Base-by-base conservation (phyloP, 345 rosid species). In the Populus pruinosa region DNA sequence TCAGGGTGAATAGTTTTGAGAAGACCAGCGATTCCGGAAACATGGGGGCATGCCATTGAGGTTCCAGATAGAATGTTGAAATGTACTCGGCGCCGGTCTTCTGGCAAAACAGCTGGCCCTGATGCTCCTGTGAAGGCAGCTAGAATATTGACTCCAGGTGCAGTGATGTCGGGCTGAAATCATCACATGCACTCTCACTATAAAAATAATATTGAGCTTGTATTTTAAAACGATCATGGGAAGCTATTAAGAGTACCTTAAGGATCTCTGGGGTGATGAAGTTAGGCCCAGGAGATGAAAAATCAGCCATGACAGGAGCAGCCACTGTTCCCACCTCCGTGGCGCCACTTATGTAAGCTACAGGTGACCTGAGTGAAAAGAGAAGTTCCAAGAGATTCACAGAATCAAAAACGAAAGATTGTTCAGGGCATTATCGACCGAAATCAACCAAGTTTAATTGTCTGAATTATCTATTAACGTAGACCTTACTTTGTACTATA, bases 1-100 rank as follows among this genome's bases (percentile, higher is more conserved):
- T 74, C 53, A 68, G 78, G 82, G 59, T 79, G 78, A 4, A 79
- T 0, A 18, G 41, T 43, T 12, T 69, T 79, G 39, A 79, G 63
- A 44, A 79, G 78, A 38, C 74, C 82, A 12, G 70, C 78, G 69
- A 79, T 39, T 10, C 82, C 82, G 20, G 82, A 47, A 61, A 79
- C 78, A 44, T 79, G 78, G 35, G 81, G 81, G 35, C 81, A 78
- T 5, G 82, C 43, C 98, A 94, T 92, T 1, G 97, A 92, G 9
- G 96, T 94, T 16, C 98, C 98, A 0, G 94, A 94, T 64, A 91
- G 80, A n/a, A 91, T 90, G 82, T 90, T 94, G 74, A 89, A 94
- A 10, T 70, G 87, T 21, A 88, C 90, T 1, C 89, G 90, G 53
- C 97, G 85, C 27, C 61, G 6, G 69, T 91, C 97, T 5, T 55